Evolutionary conservation across 805 yeast genomes (phyloP), one percentile per base, ranked within the genome.

Genomic region (Candida ipomoeae): DNA sequence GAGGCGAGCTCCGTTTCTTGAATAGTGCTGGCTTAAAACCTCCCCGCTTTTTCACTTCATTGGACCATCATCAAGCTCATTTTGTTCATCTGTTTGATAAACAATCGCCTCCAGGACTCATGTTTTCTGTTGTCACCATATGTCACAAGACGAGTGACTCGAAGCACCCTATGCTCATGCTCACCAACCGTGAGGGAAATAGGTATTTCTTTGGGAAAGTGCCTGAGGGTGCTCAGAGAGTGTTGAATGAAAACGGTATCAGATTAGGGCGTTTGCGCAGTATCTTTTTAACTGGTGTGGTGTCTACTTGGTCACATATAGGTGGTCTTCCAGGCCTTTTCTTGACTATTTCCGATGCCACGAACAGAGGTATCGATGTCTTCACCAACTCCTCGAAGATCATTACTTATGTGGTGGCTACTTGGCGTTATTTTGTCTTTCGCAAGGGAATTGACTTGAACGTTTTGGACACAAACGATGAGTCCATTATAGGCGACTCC

Each of bases 271-370:
- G 80, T 54, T 66, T 89, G 32, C 75, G 79, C 44, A 80, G 82
- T 35, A 70, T 92, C 3, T 91, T 88, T 60, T 61, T 94, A 4
- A 83, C 96, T 0, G 99, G 99, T 2, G 71, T 71, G n/a, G 54
- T 87, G 10, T 54, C 63, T 18, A 67, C 78, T 48, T 92, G 97
- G 97, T 65, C 77, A 5, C 76, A 84, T n/a, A 69, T 89, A 2
- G 89, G 96, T n/a, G 99, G 99, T 0, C 66, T 92, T 6, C 97
- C 98, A 0, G 99, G 99, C 0, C 69, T 89, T 59, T 80, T 92
- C 44, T 69, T 92, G 46, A 89, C 97, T 0, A 74, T 87, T 13
- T 83, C 88, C 50, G 97, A 89, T 58, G 87, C 89, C 58, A 90
- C 89, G 1, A 74, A 78, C 54, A 77, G 78, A 44, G 73, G 73